Evolutionary conservation across 1,284 basidiomycete species (phyloP), one percentile per base, ranked within the genome.

Genomic region (Apiotrichum siamense): DNA sequence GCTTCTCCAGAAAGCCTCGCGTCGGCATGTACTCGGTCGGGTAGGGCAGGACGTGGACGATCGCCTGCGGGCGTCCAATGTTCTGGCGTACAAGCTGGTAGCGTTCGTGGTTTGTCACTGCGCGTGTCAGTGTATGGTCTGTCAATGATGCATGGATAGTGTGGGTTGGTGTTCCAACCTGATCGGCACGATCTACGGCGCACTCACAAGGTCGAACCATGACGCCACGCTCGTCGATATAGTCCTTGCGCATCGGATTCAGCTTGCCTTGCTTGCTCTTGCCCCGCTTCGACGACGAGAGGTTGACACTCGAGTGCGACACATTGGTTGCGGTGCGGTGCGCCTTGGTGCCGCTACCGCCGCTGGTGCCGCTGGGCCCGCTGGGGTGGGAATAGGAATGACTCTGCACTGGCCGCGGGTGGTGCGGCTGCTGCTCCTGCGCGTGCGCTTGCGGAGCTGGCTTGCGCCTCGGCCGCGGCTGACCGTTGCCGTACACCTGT

Each of bases 91-190:
- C 52, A 18, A 65, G 54, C 35, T 54, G 54, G 55, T 54, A 66
- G 18, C 63, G 61, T 39, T 69, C 65, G 42, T 63, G 62, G 24
- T 56, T 45, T 18, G 62, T 57, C 23, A 63, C 62, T 64, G 47
- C 32, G 32, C 7, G 25, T 4, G 37, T 10, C 37, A 39, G 37
- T 24, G 37, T 20, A 9, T 21, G 37, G n/a, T n/a, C n/a, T n/a
- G n/a, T 31, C 29, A 31, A 31, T 7, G 35, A 37, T 3, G 35
- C 35, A 20, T 20, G 39, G 24, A 13, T 17, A 41, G n/a, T n/a
- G n/a, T n/a, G n/a, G n/a, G n/a, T n/a, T n/a, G n/a, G n/a, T n/a
- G n/a, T n/a, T n/a, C n/a, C n/a, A n/a, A n/a, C n/a, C n/a, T n/a
- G n/a, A n/a, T n/a, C n/a, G n/a, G n/a, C n/a, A n/a, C n/a, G n/a